phyloP scores from a whole-genome alignment of 1,284 basidiomycete genomes.

The Phellinidium pouzarii region DNA sequence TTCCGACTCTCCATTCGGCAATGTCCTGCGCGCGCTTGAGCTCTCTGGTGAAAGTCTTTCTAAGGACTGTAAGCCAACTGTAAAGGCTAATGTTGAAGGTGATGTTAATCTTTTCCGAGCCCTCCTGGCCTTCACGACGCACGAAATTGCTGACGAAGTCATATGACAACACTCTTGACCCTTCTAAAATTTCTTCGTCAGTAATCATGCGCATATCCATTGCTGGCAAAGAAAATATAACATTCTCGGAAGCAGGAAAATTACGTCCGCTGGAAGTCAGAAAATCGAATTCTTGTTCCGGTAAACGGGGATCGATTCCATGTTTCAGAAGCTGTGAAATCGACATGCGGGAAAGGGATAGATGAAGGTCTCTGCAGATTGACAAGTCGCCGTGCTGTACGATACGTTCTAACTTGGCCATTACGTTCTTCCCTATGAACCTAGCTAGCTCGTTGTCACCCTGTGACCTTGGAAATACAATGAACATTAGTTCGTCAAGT shows the following conservation, averaged over 20 bases:
- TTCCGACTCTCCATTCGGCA: constrained; percentile 39
- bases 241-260: constrained; percentile 60
- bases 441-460: constrained; percentile 66
- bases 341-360: constrained; percentile 67
- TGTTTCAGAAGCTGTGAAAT: constrained; percentile 63
- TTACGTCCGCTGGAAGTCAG: constrained; percentile 18
- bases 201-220: constrained; percentile 76
- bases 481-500: constrained; percentile 52
- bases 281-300: constrained; percentile 15
- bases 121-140: constrained; percentile 43
- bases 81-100: constrained; percentile 75
- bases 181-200: constrained; percentile 44
- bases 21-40: constrained; percentile 63
- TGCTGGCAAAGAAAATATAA: constrained; percentile 68
- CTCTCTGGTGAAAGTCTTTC: constrained; percentile 66
- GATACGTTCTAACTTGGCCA: constrained; percentile 57
- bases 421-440: constrained; percentile 59
- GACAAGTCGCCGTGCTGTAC: constrained; percentile 44
- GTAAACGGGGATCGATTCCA: constrained; percentile 33
- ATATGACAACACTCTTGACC: constrained; percentile 44
- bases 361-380: constrained; percentile 52
- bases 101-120: constrained; percentile 70
- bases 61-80: constrained; percentile 68
- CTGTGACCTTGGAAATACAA: constrained; percentile 73
- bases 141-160: constrained; percentile 69